Conservation (phyloP, 371 early-diverging fungal genomes). For the Mortierella sp. region DNA sequence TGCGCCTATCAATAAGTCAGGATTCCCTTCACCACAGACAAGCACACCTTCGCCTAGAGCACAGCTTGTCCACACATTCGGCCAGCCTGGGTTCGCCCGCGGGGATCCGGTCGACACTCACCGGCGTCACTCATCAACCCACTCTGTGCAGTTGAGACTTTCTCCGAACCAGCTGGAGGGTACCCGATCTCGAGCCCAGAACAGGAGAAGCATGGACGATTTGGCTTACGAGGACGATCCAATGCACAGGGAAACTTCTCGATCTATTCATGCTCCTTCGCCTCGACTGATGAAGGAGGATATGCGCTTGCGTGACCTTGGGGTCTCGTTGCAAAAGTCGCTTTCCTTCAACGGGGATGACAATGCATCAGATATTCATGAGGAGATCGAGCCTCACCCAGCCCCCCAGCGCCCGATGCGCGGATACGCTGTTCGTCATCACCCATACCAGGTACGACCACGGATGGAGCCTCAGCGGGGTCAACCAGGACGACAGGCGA, state of each 20-base stretch:
- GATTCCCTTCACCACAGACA: conserved; percentile 52
- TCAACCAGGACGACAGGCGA: conserved; percentile 18
- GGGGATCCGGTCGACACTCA: conserved; percentile 28
- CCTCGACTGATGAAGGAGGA: conserved; percentile 42
- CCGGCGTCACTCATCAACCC: conserved; percentile 29
- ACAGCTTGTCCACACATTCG: conserved; percentile 22
- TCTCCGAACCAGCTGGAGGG: conserved; percentile 47
- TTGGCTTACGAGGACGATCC: conserved; percentile 36
- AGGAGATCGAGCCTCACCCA: conserved; percentile 19
- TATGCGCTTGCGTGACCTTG: conserved; percentile 43
- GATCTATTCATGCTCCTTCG: conserved; percentile 21
- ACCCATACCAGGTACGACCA: conserved; percentile 32
- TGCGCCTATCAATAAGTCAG: conserved; percentile 29
- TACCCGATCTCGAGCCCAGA: conserved; percentile 13
- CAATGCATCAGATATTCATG: conserved; percentile 26
- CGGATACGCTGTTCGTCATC: conserved; percentile 24
- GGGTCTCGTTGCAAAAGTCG: conserved; percentile 44
- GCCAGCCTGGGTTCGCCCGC: conserved; percentile 32
- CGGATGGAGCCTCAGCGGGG: conserved; percentile 13
- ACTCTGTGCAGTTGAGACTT: conserved; percentile 26
- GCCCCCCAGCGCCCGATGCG: neutral
- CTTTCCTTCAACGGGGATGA: conserved; percentile 54
- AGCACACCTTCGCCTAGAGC: conserved; percentile 42
- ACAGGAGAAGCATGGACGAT: conserved; percentile 40
- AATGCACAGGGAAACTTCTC: conserved; percentile 23